These are phyloP conservation scores for Arctium minus DNA, from an alignment of 129 eudicot genomes.

Conservation along the genomic window DNA sequence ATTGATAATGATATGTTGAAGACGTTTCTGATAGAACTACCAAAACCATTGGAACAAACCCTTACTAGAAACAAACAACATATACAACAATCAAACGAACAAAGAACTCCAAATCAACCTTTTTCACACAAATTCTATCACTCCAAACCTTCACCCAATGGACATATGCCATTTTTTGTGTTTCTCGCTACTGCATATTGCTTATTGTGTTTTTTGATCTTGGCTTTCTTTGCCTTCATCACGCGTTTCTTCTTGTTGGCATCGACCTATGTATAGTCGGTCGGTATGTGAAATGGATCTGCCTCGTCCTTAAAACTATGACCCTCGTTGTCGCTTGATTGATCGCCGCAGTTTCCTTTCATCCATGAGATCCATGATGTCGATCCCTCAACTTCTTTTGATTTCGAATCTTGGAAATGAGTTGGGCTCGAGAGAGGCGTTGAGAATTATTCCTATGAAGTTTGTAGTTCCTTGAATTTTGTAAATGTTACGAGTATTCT, in stretches of 20 bases:
- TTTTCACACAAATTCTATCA: slow-evolving; percentile 16
- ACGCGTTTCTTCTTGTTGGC: slow-evolving; percentile 90
- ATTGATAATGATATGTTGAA: slow-evolving; percentile 23
- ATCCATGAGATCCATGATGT: slow-evolving; percentile 97
- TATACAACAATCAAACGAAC: slow-evolving; percentile 16
- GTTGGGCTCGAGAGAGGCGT: slow-evolving; percentile 94
- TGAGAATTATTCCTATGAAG: slow-evolving; percentile 72
- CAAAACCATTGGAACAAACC: neutral
- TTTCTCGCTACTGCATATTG: slow-evolving; percentile 40
- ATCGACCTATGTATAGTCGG: slow-evolving; percentile 88
- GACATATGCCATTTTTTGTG: slow-evolving; percentile 35
- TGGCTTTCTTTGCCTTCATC: slow-evolving; percentile 85
- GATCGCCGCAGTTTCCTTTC: slow-evolving; percentile 77
- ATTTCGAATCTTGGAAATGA: slow-evolving; percentile 82
- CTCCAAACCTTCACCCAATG: slow-evolving; percentile 41
- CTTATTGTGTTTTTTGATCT: slow-evolving; percentile 61
- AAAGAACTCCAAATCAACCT: slow-evolving; percentile 20
- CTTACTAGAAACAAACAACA: slow-evolving; percentile 23
- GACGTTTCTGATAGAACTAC: slow-evolving; percentile 20
- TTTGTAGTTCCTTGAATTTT: slow-evolving; percentile 85
- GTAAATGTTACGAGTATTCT: slow-evolving; percentile 88
- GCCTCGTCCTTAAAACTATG: slow-evolving; percentile 63
- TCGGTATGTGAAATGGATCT: slow-evolving; percentile 78
- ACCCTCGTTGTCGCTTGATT: slow-evolving; percentile 62
- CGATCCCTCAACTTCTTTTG: slow-evolving; percentile 68